Conservation (phyloP, 495 filamentous ascomycete species). For the Lasiosphaeris hirsuta region DNA sequence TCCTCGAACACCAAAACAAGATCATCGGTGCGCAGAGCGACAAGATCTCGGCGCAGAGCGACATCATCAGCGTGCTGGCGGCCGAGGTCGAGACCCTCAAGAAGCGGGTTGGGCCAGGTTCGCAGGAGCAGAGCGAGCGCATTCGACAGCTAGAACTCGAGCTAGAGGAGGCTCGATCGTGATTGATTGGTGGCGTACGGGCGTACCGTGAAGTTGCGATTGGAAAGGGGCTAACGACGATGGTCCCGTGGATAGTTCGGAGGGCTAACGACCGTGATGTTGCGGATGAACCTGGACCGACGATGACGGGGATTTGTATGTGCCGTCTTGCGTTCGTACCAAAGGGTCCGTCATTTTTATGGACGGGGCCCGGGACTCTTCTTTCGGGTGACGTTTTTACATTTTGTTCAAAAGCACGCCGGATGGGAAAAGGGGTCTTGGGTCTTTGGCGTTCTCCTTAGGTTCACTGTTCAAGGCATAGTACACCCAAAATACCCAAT, state of each 20-base stretch:
- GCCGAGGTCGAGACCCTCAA: constrained; percentile 70
- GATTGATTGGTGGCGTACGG: background rate
- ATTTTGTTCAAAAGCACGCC: background rate
- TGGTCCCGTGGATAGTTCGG: background rate
- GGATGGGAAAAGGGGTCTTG: too few species aligned
- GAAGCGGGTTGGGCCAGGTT: constrained; percentile 54
- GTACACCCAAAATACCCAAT: too few species aligned
- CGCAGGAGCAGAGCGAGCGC: constrained; percentile 61
- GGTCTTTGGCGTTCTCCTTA: too few species aligned
- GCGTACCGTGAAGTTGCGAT: background rate
- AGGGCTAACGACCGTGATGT: background rate
- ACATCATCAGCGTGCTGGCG: constrained; percentile 61
- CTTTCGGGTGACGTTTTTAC: background rate
- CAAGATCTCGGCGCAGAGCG: constrained; percentile 55
- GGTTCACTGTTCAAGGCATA: too few species aligned
- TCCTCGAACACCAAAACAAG: constrained; percentile 60
- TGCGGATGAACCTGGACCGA: background rate
- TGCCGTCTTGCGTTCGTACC: background rate
- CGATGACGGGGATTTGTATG: background rate
- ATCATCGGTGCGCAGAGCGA: constrained; percentile 55
- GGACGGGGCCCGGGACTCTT: background rate
- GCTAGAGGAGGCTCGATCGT: constrained; percentile 52
- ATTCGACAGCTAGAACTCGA: constrained; percentile 68
- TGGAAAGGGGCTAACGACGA: background rate
- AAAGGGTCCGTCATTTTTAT: too few species aligned